Evolutionary conservation across 495 filamentous ascomycete species (phyloP).

Genomic region (Glonium stellatum): DNA sequence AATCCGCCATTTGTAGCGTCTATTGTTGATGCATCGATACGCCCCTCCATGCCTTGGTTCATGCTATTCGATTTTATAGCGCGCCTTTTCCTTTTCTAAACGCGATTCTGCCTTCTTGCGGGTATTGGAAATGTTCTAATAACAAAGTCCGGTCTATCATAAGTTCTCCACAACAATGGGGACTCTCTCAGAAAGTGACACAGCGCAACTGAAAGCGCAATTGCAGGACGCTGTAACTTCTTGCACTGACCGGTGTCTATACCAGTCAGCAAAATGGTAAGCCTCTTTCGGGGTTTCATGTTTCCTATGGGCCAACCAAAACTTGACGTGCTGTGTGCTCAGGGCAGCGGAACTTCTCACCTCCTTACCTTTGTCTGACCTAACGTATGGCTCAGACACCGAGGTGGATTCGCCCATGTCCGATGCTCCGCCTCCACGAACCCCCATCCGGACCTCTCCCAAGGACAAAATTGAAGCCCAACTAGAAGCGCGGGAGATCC

Average conservation of each 20-base stretch:
- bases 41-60: not conserved
- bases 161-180: constrained; percentile 21
- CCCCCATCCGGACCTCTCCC: constrained; percentile 5
- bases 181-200: constrained; percentile 29
- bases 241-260: constrained; percentile 91
- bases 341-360: constrained; percentile 95
- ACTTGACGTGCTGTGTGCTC: constrained; percentile 5
- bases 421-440: constrained; percentile 36
- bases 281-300: not conserved
- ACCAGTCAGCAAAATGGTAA: constrained; percentile 96
- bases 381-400: constrained; percentile 41
- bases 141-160: not conserved
- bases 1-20: not conserved
- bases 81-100: not conserved
- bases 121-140: not conserved
- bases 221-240: constrained; percentile 79
- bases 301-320: not conserved
- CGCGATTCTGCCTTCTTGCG: not conserved
- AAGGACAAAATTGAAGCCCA: constrained; percentile 62
- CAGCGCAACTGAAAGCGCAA: constrained; percentile 48
- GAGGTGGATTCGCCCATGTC: constrained; percentile 56
- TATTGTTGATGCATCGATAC: not conserved
- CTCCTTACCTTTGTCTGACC: constrained; percentile 53
- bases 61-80: not conserved
- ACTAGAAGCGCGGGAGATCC: constrained; percentile 73